A percentile compares a stretch with the other conserved stretches of the same genome.
Evolutionary conservation across 2,329 filamentous ascomycete genomes (phyloP).

Genomic region (Rutstroemia sp.): DNA sequence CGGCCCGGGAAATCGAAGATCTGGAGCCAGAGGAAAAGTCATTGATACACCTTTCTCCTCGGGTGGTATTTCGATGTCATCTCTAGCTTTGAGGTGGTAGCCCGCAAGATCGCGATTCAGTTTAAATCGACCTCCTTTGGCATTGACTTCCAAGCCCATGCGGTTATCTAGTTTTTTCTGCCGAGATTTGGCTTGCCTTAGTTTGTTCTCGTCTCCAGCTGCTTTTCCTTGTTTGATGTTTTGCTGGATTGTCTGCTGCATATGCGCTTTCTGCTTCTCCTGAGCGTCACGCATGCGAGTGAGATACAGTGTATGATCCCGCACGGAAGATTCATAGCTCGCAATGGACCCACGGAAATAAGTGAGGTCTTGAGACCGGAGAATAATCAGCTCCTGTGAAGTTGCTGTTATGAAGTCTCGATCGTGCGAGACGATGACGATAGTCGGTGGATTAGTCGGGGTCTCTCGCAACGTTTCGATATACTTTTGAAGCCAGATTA

Average conservation of each 20-base stretch:
- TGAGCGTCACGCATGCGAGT: constrained; percentile 74
- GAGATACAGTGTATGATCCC: constrained; percentile 61
- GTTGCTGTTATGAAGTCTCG: constrained; percentile 71
- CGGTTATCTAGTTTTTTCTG: constrained; percentile 81
- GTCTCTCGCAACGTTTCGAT: constrained; percentile 49
- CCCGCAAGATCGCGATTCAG: constrained; percentile 67
- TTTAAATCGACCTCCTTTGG: constrained; percentile 70
- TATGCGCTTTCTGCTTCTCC: constrained; percentile 72
- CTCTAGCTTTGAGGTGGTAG: constrained; percentile 49
- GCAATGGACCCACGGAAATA: constrained; percentile 71
- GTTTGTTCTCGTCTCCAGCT: constrained; percentile 75
- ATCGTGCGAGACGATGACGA: constrained; percentile 79
- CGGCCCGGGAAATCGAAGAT: constrained; percentile 68
- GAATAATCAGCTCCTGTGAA: constrained; percentile 66
- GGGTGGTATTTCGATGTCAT: constrained; percentile 63
- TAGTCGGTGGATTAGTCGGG: constrained; percentile 49
- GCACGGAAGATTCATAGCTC: constrained; percentile 60
- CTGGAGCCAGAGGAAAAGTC: constrained; percentile 53
- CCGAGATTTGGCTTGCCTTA: constrained; percentile 76
- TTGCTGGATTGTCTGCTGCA: constrained; percentile 68
- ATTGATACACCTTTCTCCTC: constrained; percentile 53
- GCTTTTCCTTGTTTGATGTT: constrained; percentile 70
- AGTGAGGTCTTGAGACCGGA: constrained; percentile 63
- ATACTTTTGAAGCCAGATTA: constrained; percentile 77
- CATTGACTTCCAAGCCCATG: constrained; percentile 67